These are phyloP conservation scores for Diutina siamensis DNA, from an alignment of 1,139 yeast genomes.

Conservation along the genomic window DNA sequence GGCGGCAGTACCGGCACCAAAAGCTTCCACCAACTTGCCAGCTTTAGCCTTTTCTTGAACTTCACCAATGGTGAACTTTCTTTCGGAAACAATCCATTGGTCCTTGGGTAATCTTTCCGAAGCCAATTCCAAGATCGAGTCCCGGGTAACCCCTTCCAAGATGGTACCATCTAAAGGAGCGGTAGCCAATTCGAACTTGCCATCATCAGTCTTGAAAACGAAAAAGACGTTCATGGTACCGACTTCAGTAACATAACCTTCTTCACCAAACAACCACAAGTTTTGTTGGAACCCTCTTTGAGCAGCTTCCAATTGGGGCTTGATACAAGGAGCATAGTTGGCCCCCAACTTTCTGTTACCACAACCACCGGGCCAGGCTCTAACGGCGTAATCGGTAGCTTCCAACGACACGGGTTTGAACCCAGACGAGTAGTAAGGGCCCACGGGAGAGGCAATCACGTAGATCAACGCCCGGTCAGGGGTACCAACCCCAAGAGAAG, in stretches of 20 bases:
- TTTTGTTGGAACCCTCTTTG: constrained; percentile 85
- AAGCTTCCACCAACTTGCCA: constrained; percentile 86
- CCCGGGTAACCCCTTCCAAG: constrained; percentile 93
- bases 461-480: constrained; percentile 75
- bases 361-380: constrained; percentile 99
- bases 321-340: constrained; percentile 90
- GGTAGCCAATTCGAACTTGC: constrained; percentile 85
- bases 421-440: constrained; percentile 83
- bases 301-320: constrained; percentile 85
- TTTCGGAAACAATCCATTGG: constrained; percentile 75
- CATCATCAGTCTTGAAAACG: constrained; percentile 59
- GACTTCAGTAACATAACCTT: constrained; percentile 84
- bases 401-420: constrained; percentile 89
- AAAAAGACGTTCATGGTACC: constrained; percentile 96
- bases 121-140: constrained; percentile 68
- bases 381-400: constrained; percentile 88
- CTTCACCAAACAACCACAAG: constrained; percentile 91
- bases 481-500: constrained; percentile 70
- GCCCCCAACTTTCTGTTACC: constrained; percentile 96
- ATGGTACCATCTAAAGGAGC: constrained; percentile 97
- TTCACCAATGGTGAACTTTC: constrained; percentile 72
- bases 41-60: constrained; percentile 63
- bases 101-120: constrained; percentile 57
- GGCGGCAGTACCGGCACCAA: constrained; percentile 97
- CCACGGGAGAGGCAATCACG: constrained; percentile 90